These are phyloP conservation scores for Styphnolobium japonicum DNA, from an alignment of 306 rosid species.

Conservation along the genomic window DNA sequence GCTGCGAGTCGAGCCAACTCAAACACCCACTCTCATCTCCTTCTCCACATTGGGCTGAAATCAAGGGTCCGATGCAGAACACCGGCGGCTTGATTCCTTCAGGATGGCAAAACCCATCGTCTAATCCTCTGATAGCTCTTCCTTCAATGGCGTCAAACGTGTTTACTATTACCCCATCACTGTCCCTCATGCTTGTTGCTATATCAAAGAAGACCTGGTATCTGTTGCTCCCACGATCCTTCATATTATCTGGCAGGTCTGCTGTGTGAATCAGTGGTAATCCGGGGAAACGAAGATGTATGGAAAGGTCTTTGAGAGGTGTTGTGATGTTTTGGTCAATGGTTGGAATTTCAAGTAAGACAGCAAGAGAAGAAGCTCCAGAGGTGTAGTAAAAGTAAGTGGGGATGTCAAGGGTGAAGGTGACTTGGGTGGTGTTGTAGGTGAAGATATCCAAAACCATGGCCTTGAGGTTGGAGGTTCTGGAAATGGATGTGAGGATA, in stretches of 20 bases:
- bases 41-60: background rate
- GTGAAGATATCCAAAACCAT: conserved; percentile 45
- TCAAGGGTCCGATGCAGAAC: conserved; percentile 47
- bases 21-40: conserved; percentile 30
- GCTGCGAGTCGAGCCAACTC: conserved; percentile 56
- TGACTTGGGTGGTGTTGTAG: background rate
- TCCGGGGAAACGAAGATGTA: conserved; percentile 27
- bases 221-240: background rate
- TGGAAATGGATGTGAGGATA: conserved; percentile 5
- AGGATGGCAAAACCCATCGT: conserved; percentile 16
- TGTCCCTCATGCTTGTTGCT: background rate
- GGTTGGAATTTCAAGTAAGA: conserved; percentile 8
- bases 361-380: background rate
- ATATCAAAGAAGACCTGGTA: background rate
- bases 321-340: conserved; percentile 5
- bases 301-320: conserved; percentile 12
- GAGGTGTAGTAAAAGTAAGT: conserved; percentile 40
- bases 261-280: background rate
- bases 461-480: conserved; percentile 25
- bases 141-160: conserved; percentile 8
- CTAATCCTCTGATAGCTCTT: conserved; percentile 11
- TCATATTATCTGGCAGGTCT: background rate
- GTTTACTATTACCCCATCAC: conserved; percentile 22
- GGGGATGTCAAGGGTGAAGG: conserved; percentile 30
- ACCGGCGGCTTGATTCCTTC: conserved; percentile 23